phyloP scores from a whole-genome alignment of 2,329 filamentous ascomycete genomes.

The Fusarium humuli region DNA sequence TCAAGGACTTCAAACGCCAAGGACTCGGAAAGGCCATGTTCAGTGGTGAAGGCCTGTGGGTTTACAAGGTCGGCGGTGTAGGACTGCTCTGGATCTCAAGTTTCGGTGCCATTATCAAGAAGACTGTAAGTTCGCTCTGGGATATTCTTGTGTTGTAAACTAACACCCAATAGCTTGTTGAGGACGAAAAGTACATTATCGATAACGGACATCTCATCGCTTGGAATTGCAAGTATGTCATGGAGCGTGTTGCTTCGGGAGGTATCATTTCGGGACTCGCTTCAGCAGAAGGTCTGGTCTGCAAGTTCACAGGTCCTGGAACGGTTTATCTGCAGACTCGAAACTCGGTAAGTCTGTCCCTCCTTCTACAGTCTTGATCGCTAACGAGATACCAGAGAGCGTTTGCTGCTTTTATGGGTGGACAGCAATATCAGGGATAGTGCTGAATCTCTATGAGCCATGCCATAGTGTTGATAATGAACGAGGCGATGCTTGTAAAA shows the following conservation, averaged over 20 bases:
- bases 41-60: slow-evolving; percentile 89
- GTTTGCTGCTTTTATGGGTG: slow-evolving; percentile 64
- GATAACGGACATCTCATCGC: slow-evolving; percentile 95
- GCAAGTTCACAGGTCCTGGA: slow-evolving; percentile 92
- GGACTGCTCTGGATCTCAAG: slow-evolving; percentile 91
- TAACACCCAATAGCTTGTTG: slow-evolving; percentile 58
- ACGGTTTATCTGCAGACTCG: slow-evolving; percentile 94
- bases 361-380: background rate
- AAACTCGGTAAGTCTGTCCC: slow-evolving; percentile 71
- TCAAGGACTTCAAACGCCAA: slow-evolving; percentile 90
- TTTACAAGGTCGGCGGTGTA: slow-evolving; percentile 84
- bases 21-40: slow-evolving; percentile 91
- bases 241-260: slow-evolving; percentile 90
- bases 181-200: slow-evolving; percentile 88
- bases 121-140: slow-evolving; percentile 74
- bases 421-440: slow-evolving; percentile 55
- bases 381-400: slow-evolving; percentile 55
- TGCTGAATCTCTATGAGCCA: background rate
- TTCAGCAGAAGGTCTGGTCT: slow-evolving; percentile 88
- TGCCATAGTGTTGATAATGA: background rate
- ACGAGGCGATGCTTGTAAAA: background rate
- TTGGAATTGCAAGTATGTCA: slow-evolving; percentile 94
- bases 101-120: slow-evolving; percentile 94
- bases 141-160: background rate
- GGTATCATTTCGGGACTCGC: slow-evolving; percentile 90